phyloP scores from a whole-genome alignment of 306 rosid species.

The Quillaja saponaria region DNA sequence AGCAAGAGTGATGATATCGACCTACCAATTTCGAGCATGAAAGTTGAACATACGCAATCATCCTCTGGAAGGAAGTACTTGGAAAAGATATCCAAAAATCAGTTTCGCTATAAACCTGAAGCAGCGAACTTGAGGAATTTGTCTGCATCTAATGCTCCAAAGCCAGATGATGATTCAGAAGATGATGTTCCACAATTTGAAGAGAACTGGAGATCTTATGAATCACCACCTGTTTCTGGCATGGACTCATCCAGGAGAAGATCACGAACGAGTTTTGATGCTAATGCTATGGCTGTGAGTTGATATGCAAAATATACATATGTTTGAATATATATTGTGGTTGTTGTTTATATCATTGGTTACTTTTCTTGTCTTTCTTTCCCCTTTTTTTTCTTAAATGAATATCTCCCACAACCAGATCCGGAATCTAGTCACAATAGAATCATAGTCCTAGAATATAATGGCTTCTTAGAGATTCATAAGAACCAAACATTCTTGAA shows the following conservation, averaged over 20 bases:
- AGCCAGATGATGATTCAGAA: constrained; percentile 42
- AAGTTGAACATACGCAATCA: constrained; percentile 39
- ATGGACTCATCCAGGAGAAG: constrained; percentile 57
- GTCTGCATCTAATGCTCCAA: constrained; percentile 31
- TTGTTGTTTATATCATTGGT: background rate
- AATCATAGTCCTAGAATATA: too few relatives aligned
- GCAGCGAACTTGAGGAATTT: constrained; percentile 39
- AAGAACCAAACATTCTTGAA: too few relatives aligned
- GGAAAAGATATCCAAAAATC: constrained; percentile 62
- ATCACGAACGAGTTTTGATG: constrained; percentile 63
- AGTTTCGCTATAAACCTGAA: constrained; percentile 61
- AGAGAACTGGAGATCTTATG: constrained; percentile 61
- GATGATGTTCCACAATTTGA: constrained; percentile 48
- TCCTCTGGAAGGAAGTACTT: constrained; percentile 51
- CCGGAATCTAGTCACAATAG: too few relatives aligned
- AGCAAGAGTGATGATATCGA: constrained; percentile 79
- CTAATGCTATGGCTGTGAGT: constrained; percentile 60
- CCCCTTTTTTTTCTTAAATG: background rate
- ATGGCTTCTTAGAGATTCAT: too few relatives aligned
- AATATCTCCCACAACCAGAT: too few relatives aligned
- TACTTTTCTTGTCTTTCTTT: background rate
- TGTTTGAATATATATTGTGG: background rate
- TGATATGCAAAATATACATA: constrained; percentile 4
- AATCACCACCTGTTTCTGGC: constrained; percentile 49
- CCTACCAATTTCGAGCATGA: constrained; percentile 41